Evolutionary conservation across 2,329 filamentous ascomycete species (phyloP), one percentile per base, ranked within the genome.

Genomic region (Penicillium glabrum): DNA sequence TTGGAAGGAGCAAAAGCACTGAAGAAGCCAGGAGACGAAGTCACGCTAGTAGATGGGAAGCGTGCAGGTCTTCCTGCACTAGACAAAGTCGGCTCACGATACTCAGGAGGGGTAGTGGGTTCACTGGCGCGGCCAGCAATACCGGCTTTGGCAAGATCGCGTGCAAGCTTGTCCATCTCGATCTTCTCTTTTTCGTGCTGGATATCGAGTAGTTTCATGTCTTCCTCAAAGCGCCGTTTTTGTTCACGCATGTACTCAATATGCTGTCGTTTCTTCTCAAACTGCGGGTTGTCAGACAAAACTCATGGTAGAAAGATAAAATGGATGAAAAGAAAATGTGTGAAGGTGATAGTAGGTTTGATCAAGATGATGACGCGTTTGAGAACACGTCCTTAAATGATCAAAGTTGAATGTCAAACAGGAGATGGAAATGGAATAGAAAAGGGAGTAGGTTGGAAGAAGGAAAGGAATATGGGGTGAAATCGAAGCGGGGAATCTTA

Each of bases 71-170:
- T 14, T 71, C 95, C 90, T 64, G 89, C 86, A 68, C 86, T 87
- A 54, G 89, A 87, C 68, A 96, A 93, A 44, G 88, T 88, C 60
- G 85, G 86, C 63, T 96, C 91, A 66, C 87, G 88, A 74, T 95
- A 93, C 74, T 98, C 95, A 31, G 95, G 95, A 23, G 95, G 95
- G 23, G 95, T 99, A 2, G 95, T 97, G 16, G 95, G 95, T 77
- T 98, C 93, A 66, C 91, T 96, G 72, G 96, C 90, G 68, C 41
- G 93, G 89, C 53, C 90, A 59, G 86, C 81, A 46, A 79, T 63
- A 29, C 75, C 75, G 57, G 82, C 81, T 61, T 84, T 80, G 43
- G 82, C 81, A 56, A 96, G 82, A 65, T 95, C 90, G 66, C 91
- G 88, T 68, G 92, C 89, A 79, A 98, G 89, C 72, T 90, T 87